phyloP scores from a whole-genome alignment of 495 filamentous ascomycete species.

The Cercophora newfieldiana region DNA sequence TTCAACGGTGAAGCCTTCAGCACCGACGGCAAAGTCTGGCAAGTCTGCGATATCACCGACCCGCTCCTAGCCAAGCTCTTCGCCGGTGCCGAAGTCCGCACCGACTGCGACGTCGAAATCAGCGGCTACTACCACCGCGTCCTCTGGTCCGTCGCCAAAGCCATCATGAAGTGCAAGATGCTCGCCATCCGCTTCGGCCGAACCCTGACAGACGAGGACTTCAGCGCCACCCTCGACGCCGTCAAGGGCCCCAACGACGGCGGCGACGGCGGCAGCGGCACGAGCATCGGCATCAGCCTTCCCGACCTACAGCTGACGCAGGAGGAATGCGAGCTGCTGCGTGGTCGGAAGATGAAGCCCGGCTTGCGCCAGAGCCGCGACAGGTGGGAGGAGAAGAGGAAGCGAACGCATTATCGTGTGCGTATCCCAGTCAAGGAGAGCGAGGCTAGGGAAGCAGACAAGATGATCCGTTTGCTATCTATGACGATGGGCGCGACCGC shows the following conservation, averaged over 20 bases:
- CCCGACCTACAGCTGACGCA: conserved; percentile 55
- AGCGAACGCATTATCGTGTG: conserved; percentile 37
- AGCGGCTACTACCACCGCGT: conserved; percentile 84
- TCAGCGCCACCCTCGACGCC: conserved; percentile 42
- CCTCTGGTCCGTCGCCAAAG: conserved; percentile 74
- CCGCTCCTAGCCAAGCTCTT: conserved; percentile 62
- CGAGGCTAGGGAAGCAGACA: conserved; percentile 34
- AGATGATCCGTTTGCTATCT: conserved; percentile 34
- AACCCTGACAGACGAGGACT: conserved; percentile 54
- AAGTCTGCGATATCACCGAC: conserved; percentile 88
- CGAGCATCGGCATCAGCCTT: conserved; percentile 51
- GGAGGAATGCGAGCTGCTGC: conserved; percentile 37
- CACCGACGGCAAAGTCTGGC: conserved; percentile 82
- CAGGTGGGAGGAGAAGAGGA: conserved; percentile 27
- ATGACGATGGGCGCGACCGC: neutral
- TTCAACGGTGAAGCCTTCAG: conserved; percentile 74
- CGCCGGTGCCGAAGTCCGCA: conserved; percentile 44
- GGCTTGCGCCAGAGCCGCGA: conserved; percentile 25
- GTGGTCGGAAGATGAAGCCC: conserved; percentile 31
- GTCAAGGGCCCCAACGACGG: conserved; percentile 31
- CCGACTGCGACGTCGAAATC: conserved; percentile 54
- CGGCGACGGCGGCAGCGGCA: conserved; percentile 37
- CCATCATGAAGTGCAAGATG: conserved; percentile 84
- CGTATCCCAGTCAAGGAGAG: conserved; percentile 40
- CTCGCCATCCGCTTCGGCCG: conserved; percentile 49